Evolutionary conservation across 345 rosid species (phyloP).

Genomic region (Excoecaria agallocha): DNA sequence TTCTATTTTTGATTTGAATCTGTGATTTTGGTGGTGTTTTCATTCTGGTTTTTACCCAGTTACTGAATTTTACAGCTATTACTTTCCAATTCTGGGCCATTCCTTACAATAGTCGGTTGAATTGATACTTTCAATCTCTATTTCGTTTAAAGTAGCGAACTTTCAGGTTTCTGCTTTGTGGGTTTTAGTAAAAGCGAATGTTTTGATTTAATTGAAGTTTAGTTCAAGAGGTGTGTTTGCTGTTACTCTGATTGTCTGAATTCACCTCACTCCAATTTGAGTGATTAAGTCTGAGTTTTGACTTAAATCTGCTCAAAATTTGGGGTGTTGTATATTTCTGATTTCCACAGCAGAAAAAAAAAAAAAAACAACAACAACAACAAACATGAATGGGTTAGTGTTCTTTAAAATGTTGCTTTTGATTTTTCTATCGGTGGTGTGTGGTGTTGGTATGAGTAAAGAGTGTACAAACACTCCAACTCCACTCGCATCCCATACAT

Average conservation of each 20-base stretch:
- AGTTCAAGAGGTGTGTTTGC: background rate
- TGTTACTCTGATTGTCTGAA: background rate
- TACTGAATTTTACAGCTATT: constrained; percentile 11
- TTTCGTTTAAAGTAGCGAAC: background rate
- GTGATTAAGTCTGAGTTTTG: no score
- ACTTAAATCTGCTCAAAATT: background rate
- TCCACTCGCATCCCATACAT: constrained; percentile 59
- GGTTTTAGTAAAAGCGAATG: constrained; percentile 11
- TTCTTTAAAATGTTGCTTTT: constrained; percentile 12
- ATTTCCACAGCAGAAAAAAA: background rate
- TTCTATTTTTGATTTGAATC: constrained; percentile 20
- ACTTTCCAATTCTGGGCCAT: background rate
- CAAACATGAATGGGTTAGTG: constrained; percentile 31
- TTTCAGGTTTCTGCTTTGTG: constrained; percentile 22
- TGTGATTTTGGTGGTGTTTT: constrained; percentile 13
- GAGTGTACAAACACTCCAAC: constrained; percentile 84
- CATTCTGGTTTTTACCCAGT: background rate
- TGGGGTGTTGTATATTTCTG: background rate
- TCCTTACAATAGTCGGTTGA: background rate
- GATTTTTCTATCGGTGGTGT: constrained; percentile 19
- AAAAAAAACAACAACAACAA: no score
- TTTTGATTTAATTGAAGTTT: constrained; percentile 8
- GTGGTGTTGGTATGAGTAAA: constrained; percentile 41
- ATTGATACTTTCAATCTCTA: background rate
- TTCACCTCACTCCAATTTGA: background rate